Percentiles rank a stretch among this genome's conserved stretches.
Evolutionary conservation across 2,329 filamentous ascomycete genomes (phyloP).

Genomic region (Peltaster fructicola): DNA sequence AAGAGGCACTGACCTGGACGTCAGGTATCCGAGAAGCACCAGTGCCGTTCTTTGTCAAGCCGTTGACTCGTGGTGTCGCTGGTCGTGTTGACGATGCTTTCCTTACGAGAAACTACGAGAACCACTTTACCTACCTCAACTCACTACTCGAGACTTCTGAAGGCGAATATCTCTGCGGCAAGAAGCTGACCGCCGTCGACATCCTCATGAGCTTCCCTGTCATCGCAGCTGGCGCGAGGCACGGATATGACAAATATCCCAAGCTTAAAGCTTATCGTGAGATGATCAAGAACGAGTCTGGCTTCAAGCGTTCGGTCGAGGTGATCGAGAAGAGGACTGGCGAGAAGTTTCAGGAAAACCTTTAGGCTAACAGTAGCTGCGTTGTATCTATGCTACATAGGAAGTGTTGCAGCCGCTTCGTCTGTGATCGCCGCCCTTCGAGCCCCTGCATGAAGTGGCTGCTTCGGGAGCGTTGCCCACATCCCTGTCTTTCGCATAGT

Average conservation of each 20-base stretch:
- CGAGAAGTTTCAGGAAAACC: slow-evolving; percentile 9
- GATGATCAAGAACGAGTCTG: slow-evolving; percentile 25
- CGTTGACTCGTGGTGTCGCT: slow-evolving; percentile 40
- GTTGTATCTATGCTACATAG: background rate
- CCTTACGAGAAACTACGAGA: slow-evolving; percentile 29
- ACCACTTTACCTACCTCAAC: slow-evolving; percentile 35
- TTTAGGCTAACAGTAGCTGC: slow-evolving; percentile 1
- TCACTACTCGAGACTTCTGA: slow-evolving; percentile 29
- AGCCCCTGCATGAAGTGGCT: too few relatives aligned
- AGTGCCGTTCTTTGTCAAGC: slow-evolving; percentile 52
- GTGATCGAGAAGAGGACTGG: slow-evolving; percentile 29
- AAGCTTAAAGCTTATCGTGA: slow-evolving; percentile 29
- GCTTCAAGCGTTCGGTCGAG: slow-evolving; percentile 30
- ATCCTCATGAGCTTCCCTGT: slow-evolving; percentile 36
- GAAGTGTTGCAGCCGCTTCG: too few relatives aligned
- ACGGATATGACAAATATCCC: slow-evolving; percentile 28
- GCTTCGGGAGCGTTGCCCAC: too few relatives aligned
- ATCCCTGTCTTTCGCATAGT: too few relatives aligned
- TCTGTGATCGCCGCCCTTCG: too few relatives aligned
- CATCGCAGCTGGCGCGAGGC: slow-evolving; percentile 24
- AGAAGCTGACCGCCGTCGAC: slow-evolving; percentile 32
- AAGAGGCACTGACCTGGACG: background rate
- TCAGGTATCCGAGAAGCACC: slow-evolving; percentile 28
- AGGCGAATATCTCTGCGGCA: slow-evolving; percentile 33
- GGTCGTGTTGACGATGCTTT: slow-evolving; percentile 27